Percentiles rank a stretch among this genome's conserved stretches.
These are phyloP conservation scores for Dalbergia cochinchinensis DNA, from an alignment of 306 rosid genomes.

Conservation along the genomic window DNA sequence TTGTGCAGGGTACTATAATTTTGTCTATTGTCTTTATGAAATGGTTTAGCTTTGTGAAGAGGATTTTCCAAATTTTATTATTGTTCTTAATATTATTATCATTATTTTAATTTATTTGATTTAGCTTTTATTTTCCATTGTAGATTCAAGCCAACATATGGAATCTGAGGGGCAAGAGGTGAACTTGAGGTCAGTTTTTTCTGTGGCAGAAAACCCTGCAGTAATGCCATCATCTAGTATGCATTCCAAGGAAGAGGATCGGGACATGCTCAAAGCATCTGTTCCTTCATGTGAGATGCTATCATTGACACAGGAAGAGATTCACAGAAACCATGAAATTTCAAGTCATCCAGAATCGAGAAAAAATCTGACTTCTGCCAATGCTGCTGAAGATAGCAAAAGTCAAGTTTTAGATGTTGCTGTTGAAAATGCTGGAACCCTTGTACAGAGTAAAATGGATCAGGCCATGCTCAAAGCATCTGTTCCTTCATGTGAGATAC, in stretches of 20 bases:
- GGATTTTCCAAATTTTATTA: neutral
- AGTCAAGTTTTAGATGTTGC: constrained; percentile 49
- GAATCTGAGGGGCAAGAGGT: constrained; percentile 53
- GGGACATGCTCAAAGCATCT: constrained; percentile 36
- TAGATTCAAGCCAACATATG: constrained; percentile 63
- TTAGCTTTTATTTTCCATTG: constrained; percentile 42
- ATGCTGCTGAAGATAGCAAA: constrained; percentile 50
- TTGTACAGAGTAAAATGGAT: constrained; percentile 50
- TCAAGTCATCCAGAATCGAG: constrained; percentile 46
- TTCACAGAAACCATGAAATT: constrained; percentile 39
- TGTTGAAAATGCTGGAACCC: constrained; percentile 50
- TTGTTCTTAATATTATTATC: too few species aligned
- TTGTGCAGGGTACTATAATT: constrained; percentile 30
- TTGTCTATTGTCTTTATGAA: constrained; percentile 11
- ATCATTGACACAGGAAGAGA: constrained; percentile 50
- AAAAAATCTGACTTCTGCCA: constrained; percentile 42
- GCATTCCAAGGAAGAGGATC: constrained; percentile 46
- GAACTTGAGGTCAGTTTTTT: constrained; percentile 53
- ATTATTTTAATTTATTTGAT: constrained; percentile 22
- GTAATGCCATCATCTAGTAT: constrained; percentile 39
- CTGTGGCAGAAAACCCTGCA: constrained; percentile 49
- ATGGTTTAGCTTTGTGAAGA: constrained; percentile 34
- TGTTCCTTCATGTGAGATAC: constrained; percentile 44
- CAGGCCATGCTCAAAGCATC: constrained; percentile 39
- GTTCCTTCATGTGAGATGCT: constrained; percentile 45